These are phyloP conservation scores for Coniochaeta sp. DNA, from an alignment of 2,329 filamentous ascomycete genomes.

Conservation along the genomic window DNA sequence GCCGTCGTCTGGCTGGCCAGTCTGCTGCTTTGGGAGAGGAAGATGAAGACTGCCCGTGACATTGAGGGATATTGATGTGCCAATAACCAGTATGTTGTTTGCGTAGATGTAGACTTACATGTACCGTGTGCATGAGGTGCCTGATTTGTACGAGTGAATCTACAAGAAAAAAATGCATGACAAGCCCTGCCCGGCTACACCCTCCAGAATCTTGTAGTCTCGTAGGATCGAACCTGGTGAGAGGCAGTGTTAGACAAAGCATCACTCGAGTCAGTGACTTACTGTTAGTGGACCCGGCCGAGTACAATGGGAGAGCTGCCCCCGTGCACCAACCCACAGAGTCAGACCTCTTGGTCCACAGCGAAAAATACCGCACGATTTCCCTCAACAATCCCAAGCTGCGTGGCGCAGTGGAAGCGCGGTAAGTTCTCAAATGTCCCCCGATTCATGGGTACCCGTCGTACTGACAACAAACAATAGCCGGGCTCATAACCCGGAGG, in stretches of 20 bases:
- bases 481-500: conserved; percentile 1
- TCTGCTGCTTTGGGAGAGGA: not conserved
- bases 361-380: not conserved
- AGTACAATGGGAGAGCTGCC: not conserved
- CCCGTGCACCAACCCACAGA: not conserved
- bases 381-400: not conserved
- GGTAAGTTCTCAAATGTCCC: not conserved
- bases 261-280: not conserved
- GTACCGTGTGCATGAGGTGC: not conserved
- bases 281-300: not conserved
- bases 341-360: not conserved
- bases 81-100: not conserved
- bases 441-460: not conserved
- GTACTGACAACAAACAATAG: not conserved
- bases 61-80: not conserved
- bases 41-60: not conserved
- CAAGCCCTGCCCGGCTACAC: no score
- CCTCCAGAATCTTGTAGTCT: no score
- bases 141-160: no score
- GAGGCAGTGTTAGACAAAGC: not conserved
- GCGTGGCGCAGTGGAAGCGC: conserved; percentile 1
- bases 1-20: not conserved
- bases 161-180: no score
- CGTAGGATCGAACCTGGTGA: not conserved
- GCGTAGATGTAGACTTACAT: not conserved